Evolutionary conservation across 495 filamentous ascomycete species (phyloP).

Genomic region (Beverwykella pulmonaria): DNA sequence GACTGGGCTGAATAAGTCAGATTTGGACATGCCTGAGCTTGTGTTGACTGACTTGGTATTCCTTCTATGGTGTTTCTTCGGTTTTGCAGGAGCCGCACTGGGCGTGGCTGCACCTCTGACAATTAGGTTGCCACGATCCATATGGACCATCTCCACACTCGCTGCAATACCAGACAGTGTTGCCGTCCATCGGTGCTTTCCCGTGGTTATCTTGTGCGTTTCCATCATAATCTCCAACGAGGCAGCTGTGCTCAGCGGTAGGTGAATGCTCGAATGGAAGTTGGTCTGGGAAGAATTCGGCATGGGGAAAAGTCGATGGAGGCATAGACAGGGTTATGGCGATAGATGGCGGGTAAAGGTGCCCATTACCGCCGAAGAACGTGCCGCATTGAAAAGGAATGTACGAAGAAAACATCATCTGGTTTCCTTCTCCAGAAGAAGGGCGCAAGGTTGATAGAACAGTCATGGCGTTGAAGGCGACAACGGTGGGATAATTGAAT

Average conservation of each 20-base stretch:
- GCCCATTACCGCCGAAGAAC: neutral
- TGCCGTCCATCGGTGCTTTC: neutral
- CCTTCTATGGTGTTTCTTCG: neutral
- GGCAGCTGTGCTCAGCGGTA: neutral
- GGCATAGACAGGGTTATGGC: neutral
- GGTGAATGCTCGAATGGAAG: neutral
- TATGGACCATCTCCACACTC: conserved; percentile 12
- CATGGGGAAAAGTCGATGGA: neutral
- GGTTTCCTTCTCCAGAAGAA: neutral
- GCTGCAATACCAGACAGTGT: conserved; percentile 7
- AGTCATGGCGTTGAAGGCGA: neutral
- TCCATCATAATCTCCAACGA: neutral
- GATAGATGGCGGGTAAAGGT: neutral
- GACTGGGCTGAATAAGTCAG: neutral
- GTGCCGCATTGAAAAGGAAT: no score
- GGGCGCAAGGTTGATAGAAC: conserved; percentile 8
- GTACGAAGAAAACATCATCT: neutral
- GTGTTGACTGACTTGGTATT: neutral
- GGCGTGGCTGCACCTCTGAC: neutral
- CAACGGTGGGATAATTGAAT: neutral
- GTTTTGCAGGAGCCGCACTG: neutral
- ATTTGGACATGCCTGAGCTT: neutral
- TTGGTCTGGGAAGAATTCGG: neutral
- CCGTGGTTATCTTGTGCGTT: neutral
- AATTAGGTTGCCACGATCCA: neutral